Conservation (phyloP, 352 stramenopile species). For the Plasmopara muralis region DNA sequence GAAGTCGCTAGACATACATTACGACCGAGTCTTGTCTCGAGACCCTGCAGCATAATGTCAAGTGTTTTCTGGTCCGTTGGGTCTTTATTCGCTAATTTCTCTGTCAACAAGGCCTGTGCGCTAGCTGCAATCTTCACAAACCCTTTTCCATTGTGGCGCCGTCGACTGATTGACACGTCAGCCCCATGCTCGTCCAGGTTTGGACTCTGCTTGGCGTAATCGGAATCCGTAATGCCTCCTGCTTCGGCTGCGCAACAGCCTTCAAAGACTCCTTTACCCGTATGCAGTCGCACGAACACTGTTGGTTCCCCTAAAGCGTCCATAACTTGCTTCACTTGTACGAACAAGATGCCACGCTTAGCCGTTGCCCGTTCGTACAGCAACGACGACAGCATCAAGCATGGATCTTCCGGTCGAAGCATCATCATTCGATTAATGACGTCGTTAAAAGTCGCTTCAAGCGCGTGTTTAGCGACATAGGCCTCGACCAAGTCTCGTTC, state of each 20-base stretch:
- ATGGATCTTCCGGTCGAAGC: constrained; percentile 54
- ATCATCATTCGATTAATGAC: constrained; percentile 69
- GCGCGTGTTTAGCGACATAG: constrained; percentile 61
- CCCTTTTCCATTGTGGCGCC: constrained; percentile 35
- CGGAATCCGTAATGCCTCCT: constrained; percentile 30
- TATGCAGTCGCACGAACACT: constrained; percentile 54
- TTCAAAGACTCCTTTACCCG: constrained; percentile 60
- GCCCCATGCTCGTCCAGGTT: constrained; percentile 1
- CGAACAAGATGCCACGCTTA: constrained; percentile 58
- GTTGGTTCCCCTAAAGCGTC: constrained; percentile 35
- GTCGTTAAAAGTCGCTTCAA: constrained; percentile 63
- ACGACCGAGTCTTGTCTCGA: constrained; percentile 43
- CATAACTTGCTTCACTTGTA: constrained; percentile 50
- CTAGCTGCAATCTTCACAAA: constrained; percentile 31
- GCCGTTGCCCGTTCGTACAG: constrained; percentile 53
- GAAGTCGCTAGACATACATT: constrained; percentile 58
- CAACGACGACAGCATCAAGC: constrained; percentile 58
- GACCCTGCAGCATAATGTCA: constrained; percentile 27
- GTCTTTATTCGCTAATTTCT: constrained; percentile 36
- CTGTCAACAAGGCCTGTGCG: constrained; percentile 30
- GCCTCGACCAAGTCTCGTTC: constrained; percentile 72
- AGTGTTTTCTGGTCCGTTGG: constrained; percentile 42
- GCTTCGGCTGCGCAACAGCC: constrained; percentile 35
- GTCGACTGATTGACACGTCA: constrained; percentile 23
- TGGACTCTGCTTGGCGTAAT: constrained; percentile 2